phyloP scores from a whole-genome alignment of 1,284 basidiomycete species.

The Lignosus rhinocerotis region DNA sequence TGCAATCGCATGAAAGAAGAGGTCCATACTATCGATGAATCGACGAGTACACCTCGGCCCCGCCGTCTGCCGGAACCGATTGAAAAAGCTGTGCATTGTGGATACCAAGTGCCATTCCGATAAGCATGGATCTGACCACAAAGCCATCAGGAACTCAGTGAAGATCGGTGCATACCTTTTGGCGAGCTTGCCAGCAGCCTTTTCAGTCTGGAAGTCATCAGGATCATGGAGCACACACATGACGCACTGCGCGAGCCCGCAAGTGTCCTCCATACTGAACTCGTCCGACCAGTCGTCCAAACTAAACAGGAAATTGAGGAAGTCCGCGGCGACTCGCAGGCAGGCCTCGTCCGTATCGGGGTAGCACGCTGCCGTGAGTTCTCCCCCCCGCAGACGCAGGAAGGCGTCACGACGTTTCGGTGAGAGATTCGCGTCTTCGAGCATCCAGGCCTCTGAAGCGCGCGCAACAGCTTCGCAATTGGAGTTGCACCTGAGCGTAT shows the following conservation, averaged over 20 bases:
- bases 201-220: slow-evolving; percentile 21
- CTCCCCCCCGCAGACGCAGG: slow-evolving; percentile 27
- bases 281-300: slow-evolving; percentile 31
- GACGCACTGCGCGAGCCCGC: slow-evolving; percentile 22
- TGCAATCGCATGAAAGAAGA: slow-evolving; percentile 31
- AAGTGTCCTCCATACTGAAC: slow-evolving; percentile 18
- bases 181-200: slow-evolving; percentile 26
- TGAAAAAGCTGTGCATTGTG: slow-evolving; percentile 12
- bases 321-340: slow-evolving; percentile 30
- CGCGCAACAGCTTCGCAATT: slow-evolving; percentile 21
- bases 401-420: slow-evolving; percentile 21
- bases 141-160: not conserved
- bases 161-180: slow-evolving; percentile 19
- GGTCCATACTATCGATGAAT: slow-evolving; percentile 32
- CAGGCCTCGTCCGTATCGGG: slow-evolving; percentile 26
- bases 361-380: slow-evolving; percentile 30
- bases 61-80: slow-evolving; percentile 17
- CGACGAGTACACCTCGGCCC: slow-evolving; percentile 21
- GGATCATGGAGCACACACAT: slow-evolving; percentile 28
- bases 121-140: slow-evolving; percentile 6
- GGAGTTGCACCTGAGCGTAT: slow-evolving; percentile 23
- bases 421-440: slow-evolving; percentile 24
- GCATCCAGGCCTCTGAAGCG: slow-evolving; percentile 28
- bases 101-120: not conserved
- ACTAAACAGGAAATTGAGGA: slow-evolving; percentile 29